Evolutionary conservation across 2,329 filamentous ascomycete genomes (phyloP).

Genomic region (Ophiocordyceps robertsii): DNA sequence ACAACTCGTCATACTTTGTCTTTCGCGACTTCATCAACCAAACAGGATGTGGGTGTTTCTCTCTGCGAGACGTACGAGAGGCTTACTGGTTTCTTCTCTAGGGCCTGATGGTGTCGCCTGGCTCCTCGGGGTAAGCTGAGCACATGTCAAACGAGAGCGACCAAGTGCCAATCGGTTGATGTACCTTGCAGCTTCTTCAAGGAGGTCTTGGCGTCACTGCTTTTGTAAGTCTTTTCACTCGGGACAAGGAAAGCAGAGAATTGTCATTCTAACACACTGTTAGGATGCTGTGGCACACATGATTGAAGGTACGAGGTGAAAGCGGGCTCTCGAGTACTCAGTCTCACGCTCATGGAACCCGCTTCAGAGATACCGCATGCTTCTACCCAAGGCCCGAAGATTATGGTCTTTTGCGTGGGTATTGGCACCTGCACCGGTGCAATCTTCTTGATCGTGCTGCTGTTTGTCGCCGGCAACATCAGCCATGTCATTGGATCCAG

Average conservation of each 20-base stretch:
- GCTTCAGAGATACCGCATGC: constrained; percentile 16
- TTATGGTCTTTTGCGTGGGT: constrained; percentile 40
- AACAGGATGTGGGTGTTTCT: constrained; percentile 11
- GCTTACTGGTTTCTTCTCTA: not conserved
- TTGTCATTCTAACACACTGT: not conserved
- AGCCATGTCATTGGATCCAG: constrained; percentile 38
- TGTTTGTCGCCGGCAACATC: constrained; percentile 50
- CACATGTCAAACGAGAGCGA: not conserved
- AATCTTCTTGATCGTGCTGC: constrained; percentile 46
- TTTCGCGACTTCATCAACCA: constrained; percentile 18
- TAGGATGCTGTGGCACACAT: constrained; percentile 21
- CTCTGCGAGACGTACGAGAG: not conserved
- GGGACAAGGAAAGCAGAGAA: too few species aligned
- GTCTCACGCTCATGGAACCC: not conserved
- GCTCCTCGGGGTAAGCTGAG: constrained; percentile 13
- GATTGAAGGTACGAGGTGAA: constrained; percentile 12
- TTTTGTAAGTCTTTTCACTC: constrained; percentile 8
- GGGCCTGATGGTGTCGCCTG: constrained; percentile 19
- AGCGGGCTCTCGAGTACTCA: not conserved
- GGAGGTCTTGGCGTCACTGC: constrained; percentile 19
- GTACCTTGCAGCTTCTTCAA: constrained; percentile 12
- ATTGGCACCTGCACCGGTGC: constrained; percentile 51
- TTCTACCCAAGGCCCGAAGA: constrained; percentile 15
- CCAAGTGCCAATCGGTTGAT: not conserved
- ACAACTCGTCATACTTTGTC: constrained; percentile 19